Evolutionary conservation across 202 grass and related monocot genomes (phyloP), one percentile per base, ranked within the genome.

Genomic region (Setaria italica): DNA sequence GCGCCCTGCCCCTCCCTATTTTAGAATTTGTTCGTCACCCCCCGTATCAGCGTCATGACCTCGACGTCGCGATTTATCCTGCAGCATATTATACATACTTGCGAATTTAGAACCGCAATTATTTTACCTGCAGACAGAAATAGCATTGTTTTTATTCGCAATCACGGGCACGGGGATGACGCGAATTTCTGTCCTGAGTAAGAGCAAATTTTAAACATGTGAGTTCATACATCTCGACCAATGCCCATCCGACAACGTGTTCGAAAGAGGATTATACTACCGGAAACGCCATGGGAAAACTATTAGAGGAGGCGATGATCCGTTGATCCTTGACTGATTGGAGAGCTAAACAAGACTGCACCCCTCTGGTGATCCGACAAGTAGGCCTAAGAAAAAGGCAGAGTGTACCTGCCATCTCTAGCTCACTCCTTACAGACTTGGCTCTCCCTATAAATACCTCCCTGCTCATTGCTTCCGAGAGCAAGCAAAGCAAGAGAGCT

Each of bases 21-120:
- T 66, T 77, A 88, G 70, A 85, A 91, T 76, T 39, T 80, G 85
- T 87, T 88, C 85, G 81, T 88, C 85, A 63, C 62, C 30, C 84
- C 11, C 11, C 49, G 80, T 53, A 84, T 70, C 70, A 33, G 70
- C 76, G 89, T 90, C 76, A 90, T 62, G 81, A 90, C 14, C 63
- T 62, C 81, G 89, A 88, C 85, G 56, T 77, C 56, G 39, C 12
- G 70, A 64, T 86, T 77, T 91, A 91, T 88, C 85, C 54, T 3
- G 46, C 29, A 13, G 80, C 77, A 85, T 85, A 87, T 88, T 77
- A n/a, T 81, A 81, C 10, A 2, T 63, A 57, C 45, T 65, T 80
- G 81, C 37, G n/a, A 81, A 85, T 88, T 88, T 41, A 90, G 11
- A 85, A 81, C 11, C 34, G 1, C 80, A 71, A 81, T 81, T 55